A percentile compares a stretch with the other conserved stretches of the same genome.
phyloP scores from a whole-genome alignment of 176 grass and related monocot species.

The Ensete glaucum region DNA sequence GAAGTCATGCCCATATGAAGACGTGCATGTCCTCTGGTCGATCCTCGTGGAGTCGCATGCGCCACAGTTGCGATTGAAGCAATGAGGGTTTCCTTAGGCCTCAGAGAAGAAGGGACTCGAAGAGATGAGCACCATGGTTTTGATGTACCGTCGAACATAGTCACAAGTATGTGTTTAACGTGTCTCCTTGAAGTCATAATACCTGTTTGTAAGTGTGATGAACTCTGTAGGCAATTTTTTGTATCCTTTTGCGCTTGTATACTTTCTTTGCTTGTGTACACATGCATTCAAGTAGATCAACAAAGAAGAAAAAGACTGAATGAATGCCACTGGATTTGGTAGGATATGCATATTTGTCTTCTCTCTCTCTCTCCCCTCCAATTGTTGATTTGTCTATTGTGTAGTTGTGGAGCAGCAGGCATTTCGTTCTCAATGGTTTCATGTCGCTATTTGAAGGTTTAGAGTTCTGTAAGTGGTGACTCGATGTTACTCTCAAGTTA shows the following conservation, averaged over 20 bases:
- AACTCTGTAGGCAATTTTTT: background rate
- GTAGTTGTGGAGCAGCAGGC: background rate
- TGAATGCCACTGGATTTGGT: too few species aligned
- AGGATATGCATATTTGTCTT: background rate
- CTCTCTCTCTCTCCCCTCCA: background rate
- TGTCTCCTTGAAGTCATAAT: background rate
- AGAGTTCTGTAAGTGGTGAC: too few species aligned
- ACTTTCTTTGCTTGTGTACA: background rate
- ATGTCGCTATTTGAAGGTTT: background rate
- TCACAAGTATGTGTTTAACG: background rate
- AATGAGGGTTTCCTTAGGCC: slow-evolving; percentile 34
- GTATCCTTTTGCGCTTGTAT: background rate
- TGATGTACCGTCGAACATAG: background rate
- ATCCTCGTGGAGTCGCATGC: slow-evolving; percentile 85
- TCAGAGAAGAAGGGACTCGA: background rate
- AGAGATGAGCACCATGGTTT: background rate
- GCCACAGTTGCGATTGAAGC: slow-evolving; percentile 49
- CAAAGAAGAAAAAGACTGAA: too few species aligned
- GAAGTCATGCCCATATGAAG: slow-evolving; percentile 90
- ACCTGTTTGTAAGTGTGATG: background rate
- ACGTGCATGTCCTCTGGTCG: slow-evolving; percentile 92
- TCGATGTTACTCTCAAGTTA: too few species aligned
- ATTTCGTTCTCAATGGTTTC: background rate
- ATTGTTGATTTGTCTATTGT: background rate
- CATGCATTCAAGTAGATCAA: too few species aligned